Conservation (phyloP, 73 alveolate genomes). For the Urostyla sp. region DNA sequence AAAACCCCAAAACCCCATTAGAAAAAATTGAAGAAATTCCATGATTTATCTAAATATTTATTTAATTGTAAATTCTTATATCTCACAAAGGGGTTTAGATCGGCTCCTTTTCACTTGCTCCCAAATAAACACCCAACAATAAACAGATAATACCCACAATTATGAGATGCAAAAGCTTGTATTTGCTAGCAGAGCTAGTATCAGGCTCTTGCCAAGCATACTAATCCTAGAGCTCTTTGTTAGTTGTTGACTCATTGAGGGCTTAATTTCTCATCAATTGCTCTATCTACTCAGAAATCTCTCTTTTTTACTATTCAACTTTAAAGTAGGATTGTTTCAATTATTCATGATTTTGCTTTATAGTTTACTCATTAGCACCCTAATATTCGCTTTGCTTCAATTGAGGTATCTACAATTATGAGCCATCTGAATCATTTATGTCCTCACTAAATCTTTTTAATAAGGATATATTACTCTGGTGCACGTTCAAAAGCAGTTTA, state of each 20-base stretch:
- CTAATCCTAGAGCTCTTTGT: not conserved
- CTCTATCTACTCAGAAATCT: slow-evolving; percentile 12
- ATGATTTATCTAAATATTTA: no score
- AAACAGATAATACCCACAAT: slow-evolving; percentile 51
- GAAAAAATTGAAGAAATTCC: no score
- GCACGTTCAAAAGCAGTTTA: slow-evolving; percentile 3
- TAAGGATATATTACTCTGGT: slow-evolving; percentile 32
- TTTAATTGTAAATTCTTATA: no score
- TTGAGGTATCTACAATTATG: not conserved
- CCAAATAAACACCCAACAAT: slow-evolving; percentile 49
- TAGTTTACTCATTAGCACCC: not conserved
- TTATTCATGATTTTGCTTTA: slow-evolving; percentile 22
- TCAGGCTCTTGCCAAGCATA: slow-evolving; percentile 44
- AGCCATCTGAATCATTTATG: slow-evolving; percentile 2
- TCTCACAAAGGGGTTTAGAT: no score
- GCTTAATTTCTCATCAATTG: slow-evolving; percentile 12
- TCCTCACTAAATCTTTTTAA: not conserved
- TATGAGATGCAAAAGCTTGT: slow-evolving; percentile 23
- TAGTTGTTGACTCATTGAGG: not conserved
- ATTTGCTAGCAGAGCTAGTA: slow-evolving; percentile 13
- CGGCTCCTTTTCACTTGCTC: slow-evolving; percentile 8
- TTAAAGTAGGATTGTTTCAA: not conserved
- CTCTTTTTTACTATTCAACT: not conserved
- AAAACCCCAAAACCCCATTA: no score
- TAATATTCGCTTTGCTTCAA: no score